Conservation (phyloP, 2,329 filamentous ascomycete species). For the Xylariaceae sp. region DNA sequence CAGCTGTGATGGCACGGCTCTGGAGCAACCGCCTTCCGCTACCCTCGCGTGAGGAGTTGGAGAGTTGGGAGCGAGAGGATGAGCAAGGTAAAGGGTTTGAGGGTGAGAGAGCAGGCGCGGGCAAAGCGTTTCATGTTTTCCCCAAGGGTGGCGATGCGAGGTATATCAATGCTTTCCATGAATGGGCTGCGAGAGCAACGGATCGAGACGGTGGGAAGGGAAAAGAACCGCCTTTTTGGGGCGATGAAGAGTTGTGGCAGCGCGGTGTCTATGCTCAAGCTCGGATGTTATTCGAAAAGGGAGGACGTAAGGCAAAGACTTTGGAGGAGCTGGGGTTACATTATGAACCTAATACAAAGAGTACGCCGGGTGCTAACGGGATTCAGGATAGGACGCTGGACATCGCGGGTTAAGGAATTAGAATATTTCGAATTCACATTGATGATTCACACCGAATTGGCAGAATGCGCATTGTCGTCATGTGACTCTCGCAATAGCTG, state of each 20-base stretch:
- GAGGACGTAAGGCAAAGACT: slow-evolving; percentile 60
- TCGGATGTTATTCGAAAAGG: slow-evolving; percentile 65
- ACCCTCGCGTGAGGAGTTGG: slow-evolving; percentile 62
- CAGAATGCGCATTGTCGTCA: too few species aligned
- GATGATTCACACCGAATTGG: too few species aligned
- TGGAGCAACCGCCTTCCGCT: slow-evolving; percentile 69
- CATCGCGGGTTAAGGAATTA: background rate
- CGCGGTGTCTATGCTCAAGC: slow-evolving; percentile 64
- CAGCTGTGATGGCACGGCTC: slow-evolving; percentile 69
- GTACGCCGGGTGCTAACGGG: background rate
- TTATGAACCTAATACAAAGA: slow-evolving; percentile 36
- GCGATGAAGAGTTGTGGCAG: slow-evolving; percentile 67
- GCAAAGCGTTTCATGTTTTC: slow-evolving; percentile 45
- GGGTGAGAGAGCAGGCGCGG: slow-evolving; percentile 44
- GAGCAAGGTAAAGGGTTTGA: slow-evolving; percentile 49
- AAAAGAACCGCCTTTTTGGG: slow-evolving; percentile 70
- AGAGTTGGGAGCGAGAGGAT: slow-evolving; percentile 61
- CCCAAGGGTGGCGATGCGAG: slow-evolving; percentile 57
- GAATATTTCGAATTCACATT: background rate
- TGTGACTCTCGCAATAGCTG: too few species aligned
- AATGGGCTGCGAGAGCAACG: slow-evolving; percentile 52
- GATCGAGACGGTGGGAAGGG: slow-evolving; percentile 38
- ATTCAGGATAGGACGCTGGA: background rate
- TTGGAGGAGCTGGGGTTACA: slow-evolving; percentile 70
- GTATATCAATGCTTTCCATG: slow-evolving; percentile 66